Base-by-base conservation (phyloP, 257 asterid species). In the Solanum sitiens region DNA sequence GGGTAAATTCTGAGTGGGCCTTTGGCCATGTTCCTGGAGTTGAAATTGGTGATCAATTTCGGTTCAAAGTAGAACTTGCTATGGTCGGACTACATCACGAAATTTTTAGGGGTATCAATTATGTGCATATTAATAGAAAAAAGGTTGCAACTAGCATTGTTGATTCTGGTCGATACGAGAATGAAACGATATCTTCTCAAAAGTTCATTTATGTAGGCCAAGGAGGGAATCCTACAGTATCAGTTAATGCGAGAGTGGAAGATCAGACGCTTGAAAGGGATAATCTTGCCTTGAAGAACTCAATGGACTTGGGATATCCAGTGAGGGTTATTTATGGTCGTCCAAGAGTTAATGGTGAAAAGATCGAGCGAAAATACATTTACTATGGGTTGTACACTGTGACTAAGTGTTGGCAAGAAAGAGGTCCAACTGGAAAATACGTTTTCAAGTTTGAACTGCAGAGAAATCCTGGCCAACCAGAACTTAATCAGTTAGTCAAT, bases 361-460 rank as follows among this genome's bases (percentile, higher is more conserved):
- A 63, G 32, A n/a, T 7, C 11, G 32, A 63, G 2, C 4, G 2
- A 0, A n/a, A 2, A 63, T 63, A 63, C 15, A 63, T n/a, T 63
- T 63, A 91, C 56, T 90, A 91, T 32, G 95, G 96, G 53, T 83
- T 94, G 14, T 94, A 91, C 35, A 6, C 6, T 0, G 93, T 93
- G 47, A 83, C 7, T 0, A 89, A 67, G 23, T 89, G 5, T 61
- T 88, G 89, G 90, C 68, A 45, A 6, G 94, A 91, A 86, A 93
- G 47, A 86, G 89, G 27, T 47, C 21, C 6, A 15, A 21, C 83
- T 8, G 87, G 89, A 23, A 90, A 89, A 59, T 12, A 87, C 33
- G 90, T 76, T 27, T 92, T 70, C 88, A 93, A 83, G 86, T 93
- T 92, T 79, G 91, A 94, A 35, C 37, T 35, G 37, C 37, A 35